phyloP scores from a whole-genome alignment of 345 rosid species.

The rapeseed (Brassica napus) region Da-Ae NC_063447.1:51920501-51921000 shows the following conservation, averaged over 20 bases:
- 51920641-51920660: neutral
- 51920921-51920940: no score
- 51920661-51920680: neutral
- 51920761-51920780: neutral
- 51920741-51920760: neutral
- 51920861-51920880: no score
- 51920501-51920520: neutral
- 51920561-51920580: conserved; percentile 18
- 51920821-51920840: no score
- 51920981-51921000: no score
- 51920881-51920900: no score
- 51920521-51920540: neutral
- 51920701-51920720: neutral
- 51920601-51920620: neutral
- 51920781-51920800: neutral
- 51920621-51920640: neutral
- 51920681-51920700: neutral
- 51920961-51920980: no score
- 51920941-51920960: no score
- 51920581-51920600: neutral
- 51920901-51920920: no score
- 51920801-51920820: neutral
- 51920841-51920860: no score
- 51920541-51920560: neutral
- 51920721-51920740: neutral